A percentile compares a stretch with the other conserved stretches of the same genome.
Evolutionary conservation across 2,329 filamentous ascomycete species (phyloP).

Genomic region (Fusarium sp.): DNA sequence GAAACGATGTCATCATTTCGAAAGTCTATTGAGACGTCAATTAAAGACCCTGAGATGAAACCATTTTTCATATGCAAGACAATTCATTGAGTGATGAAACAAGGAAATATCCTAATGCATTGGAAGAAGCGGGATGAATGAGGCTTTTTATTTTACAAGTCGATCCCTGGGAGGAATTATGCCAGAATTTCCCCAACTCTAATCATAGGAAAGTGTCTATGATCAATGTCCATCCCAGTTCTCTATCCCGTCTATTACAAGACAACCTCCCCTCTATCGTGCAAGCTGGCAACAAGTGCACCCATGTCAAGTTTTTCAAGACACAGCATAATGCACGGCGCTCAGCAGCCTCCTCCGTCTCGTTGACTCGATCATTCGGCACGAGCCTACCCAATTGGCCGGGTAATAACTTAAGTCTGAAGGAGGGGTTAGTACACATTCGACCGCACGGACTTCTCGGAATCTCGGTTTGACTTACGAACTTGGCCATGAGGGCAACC

Average conservation of each 20-base stretch:
- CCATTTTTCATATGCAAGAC: slow-evolving; percentile 14
- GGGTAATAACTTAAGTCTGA: slow-evolving; percentile 54
- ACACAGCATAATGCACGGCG: slow-evolving; percentile 43
- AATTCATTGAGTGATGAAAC: slow-evolving; percentile 25
- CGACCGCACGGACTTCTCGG: background rate
- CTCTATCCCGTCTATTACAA: slow-evolving; percentile 57
- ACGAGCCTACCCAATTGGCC: slow-evolving; percentile 50
- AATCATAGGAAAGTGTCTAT: slow-evolving; percentile 50
- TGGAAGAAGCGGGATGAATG: slow-evolving; percentile 54
- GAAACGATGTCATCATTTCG: slow-evolving; percentile 30
- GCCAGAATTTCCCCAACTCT: slow-evolving; percentile 51
- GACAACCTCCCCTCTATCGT: slow-evolving; percentile 52
- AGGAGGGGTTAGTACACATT: slow-evolving; percentile 20
- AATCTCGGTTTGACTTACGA: slow-evolving; percentile 66
- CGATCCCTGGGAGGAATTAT: slow-evolving; percentile 50
- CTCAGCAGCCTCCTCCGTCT: slow-evolving; percentile 48
- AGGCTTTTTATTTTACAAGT: slow-evolving; percentile 59
- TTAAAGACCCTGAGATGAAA: slow-evolving; percentile 1
- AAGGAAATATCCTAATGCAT: slow-evolving; percentile 47
- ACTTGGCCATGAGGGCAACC: slow-evolving; percentile 95
- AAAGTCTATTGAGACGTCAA: slow-evolving; percentile 38
- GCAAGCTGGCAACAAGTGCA: slow-evolving; percentile 47
- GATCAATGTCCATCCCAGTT: slow-evolving; percentile 50
- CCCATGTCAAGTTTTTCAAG: slow-evolving; percentile 44
- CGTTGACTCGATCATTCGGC: slow-evolving; percentile 52